phyloP scores from a whole-genome alignment of 164 flowering plant species.

The Liriodendron chinense region DNA sequence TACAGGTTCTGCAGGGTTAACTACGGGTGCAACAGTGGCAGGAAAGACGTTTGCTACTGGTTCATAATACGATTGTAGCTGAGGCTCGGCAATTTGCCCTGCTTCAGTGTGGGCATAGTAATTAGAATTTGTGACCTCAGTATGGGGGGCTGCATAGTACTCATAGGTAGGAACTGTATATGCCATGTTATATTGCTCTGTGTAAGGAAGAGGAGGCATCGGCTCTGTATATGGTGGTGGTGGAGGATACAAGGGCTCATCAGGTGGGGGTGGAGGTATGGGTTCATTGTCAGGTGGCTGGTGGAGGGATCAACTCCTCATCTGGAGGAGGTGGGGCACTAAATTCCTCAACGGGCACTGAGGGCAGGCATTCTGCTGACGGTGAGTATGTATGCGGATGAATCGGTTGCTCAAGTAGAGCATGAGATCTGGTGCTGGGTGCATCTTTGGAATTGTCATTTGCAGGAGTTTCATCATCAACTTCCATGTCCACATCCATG shows the following conservation, averaged over 20 bases:
- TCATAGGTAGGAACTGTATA: conserved; percentile 40
- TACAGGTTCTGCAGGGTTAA: conserved; percentile 38
- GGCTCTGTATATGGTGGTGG: conserved; percentile 45
- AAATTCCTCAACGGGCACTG: conserved; percentile 24
- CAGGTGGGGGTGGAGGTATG: conserved; percentile 88
- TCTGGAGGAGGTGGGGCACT: conserved; percentile 68
- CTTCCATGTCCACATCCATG: conserved; percentile 99
- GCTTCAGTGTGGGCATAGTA: conserved; percentile 54
- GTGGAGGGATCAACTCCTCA: conserved; percentile 92
- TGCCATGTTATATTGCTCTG: conserved; percentile 42
- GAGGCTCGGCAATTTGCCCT: conserved; percentile 37
- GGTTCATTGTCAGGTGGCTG: conserved; percentile 80
- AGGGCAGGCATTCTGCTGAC: conserved; percentile 12
- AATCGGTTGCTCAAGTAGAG: conserved; percentile 21
- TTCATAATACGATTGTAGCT: conserved; percentile 46
- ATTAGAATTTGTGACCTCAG: conserved; percentile 33
- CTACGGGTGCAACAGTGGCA: conserved; percentile 32
- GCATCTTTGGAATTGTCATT: conserved; percentile 15
- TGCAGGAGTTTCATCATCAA: conserved; percentile 56
- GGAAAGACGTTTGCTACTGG: conserved; percentile 32
- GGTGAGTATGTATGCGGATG: conserved; percentile 21
- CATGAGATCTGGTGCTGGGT: conserved; percentile 4
- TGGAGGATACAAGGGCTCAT: conserved; percentile 49
- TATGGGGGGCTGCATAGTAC: conserved; percentile 48
- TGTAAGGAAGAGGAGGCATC: conserved; percentile 41